Percentiles rank a stretch among this genome's conserved stretches.
phyloP scores from a whole-genome alignment of 441 rosid species.

The Euphorbia celastroides region DNA sequence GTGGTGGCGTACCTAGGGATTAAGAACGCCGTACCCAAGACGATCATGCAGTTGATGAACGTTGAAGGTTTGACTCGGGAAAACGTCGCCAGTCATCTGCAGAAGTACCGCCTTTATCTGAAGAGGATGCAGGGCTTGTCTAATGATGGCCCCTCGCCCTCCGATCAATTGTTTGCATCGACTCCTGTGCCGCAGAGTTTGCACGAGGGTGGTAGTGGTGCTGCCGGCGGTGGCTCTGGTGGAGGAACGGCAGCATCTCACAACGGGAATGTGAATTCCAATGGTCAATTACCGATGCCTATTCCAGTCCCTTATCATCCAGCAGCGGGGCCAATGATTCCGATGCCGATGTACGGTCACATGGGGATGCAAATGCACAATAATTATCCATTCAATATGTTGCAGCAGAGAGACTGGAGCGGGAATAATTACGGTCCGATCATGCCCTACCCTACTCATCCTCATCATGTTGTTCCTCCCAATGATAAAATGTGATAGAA shows the following conservation, averaged over 20 bases:
- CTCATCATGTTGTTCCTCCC: constrained; percentile 33
- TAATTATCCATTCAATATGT: constrained; percentile 40
- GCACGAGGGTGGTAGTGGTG: constrained; percentile 34
- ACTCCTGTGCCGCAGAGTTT: constrained; percentile 66
- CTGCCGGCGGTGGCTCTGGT: constrained; percentile 17
- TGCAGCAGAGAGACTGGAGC: constrained; percentile 62
- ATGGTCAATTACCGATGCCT: constrained; percentile 17
- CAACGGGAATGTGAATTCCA: not conserved
- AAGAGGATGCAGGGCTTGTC: constrained; percentile 86
- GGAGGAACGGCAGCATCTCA: not conserved
- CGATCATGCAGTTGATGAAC: constrained; percentile 98
- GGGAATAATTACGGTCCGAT: constrained; percentile 54
- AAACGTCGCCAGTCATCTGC: constrained; percentile 94
- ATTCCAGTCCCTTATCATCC: constrained; percentile 36
- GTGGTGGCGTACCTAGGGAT: constrained; percentile 87
- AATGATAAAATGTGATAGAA: constrained; percentile 32
- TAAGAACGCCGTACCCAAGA: constrained; percentile 93
- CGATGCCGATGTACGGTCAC: constrained; percentile 67
- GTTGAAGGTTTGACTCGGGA: constrained; percentile 93
- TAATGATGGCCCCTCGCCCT: constrained; percentile 53
- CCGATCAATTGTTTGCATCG: constrained; percentile 77
- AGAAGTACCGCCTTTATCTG: constrained; percentile 82
- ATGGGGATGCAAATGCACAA: constrained; percentile 52
- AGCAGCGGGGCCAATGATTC: constrained; percentile 47
- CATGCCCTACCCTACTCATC: constrained; percentile 40